phyloP scores from a whole-genome alignment of 129 eudicot species.

The Lactuca sativa region DNA sequence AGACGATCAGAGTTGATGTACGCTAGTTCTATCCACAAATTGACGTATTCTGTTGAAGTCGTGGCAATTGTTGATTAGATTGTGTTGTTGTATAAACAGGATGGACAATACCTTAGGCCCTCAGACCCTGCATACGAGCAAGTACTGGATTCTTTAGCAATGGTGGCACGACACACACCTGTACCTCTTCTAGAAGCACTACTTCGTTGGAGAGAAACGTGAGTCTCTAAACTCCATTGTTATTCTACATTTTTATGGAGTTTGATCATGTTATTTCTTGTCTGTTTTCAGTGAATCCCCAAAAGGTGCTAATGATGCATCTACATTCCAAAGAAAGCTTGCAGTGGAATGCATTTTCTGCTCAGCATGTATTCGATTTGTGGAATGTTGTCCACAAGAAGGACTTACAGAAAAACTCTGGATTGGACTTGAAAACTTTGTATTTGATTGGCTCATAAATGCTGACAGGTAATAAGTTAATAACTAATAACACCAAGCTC shows the following conservation, averaged over 20 bases:
- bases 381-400: constrained; percentile 99
- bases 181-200: constrained; percentile 97
- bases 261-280: constrained; percentile 27
- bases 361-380: constrained; percentile 98
- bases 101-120: constrained; percentile 99
- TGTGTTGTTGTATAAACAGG: constrained; percentile 46
- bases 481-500: constrained; percentile 14
- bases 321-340: constrained; percentile 98
- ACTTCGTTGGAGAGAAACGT: constrained; percentile 98
- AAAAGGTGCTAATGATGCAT: constrained; percentile 96
- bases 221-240: constrained; percentile 14
- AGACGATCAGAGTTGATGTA: neutral
- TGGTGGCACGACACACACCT: constrained; percentile 99
- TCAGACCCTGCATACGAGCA: constrained; percentile 99
- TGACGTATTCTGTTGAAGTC: constrained; percentile 8
- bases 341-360: constrained; percentile 99
- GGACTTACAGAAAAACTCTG: constrained; percentile 99
- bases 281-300: constrained; percentile 87
- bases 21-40: neutral
- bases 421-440: constrained; percentile 98
- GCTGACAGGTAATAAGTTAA: constrained; percentile 71
- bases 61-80: constrained; percentile 8
- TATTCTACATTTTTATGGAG: constrained; percentile 6
- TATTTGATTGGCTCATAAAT: constrained; percentile 97
- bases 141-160: constrained; percentile 93